Conservation (phyloP, 2,329 filamentous ascomycete genomes). For the Pseudopithomyces chartarum region DNA sequence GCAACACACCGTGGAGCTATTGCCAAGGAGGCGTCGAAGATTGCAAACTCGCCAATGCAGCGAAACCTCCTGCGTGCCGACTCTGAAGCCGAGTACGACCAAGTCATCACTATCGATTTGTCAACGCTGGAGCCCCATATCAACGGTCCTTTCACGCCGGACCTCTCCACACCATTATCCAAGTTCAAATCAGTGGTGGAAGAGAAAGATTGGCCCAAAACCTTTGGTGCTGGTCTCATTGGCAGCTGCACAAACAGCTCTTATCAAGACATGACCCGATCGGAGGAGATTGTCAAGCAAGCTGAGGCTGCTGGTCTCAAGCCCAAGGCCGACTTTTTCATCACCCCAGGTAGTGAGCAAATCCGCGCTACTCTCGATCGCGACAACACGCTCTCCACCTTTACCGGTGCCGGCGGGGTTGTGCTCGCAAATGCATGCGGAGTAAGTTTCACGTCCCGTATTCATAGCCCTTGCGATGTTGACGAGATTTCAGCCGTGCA, state of each 20-base stretch:
- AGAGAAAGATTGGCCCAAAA: constrained; percentile 86
- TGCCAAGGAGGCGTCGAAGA: constrained; percentile 67
- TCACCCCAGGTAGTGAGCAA: constrained; percentile 95
- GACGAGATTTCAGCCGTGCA: constrained; percentile 63
- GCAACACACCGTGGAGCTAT: constrained; percentile 79
- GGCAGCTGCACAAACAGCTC: constrained; percentile 99
- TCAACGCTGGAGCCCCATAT: constrained; percentile 91
- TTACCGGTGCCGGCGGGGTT: constrained; percentile 83
- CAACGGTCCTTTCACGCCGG: constrained; percentile 96
- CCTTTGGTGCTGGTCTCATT: constrained; percentile 90
- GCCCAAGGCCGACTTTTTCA: constrained; percentile 89
- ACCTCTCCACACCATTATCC: constrained; percentile 90
- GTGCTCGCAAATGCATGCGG: constrained; percentile 93
- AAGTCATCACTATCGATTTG: constrained; percentile 88
- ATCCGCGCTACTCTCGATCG: constrained; percentile 92
- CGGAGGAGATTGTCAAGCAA: constrained; percentile 90
- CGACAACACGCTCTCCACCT: constrained; percentile 83
- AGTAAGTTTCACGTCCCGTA: neutral
- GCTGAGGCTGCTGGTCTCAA: constrained; percentile 87
- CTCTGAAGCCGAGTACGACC: constrained; percentile 81
- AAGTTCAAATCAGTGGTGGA: constrained; percentile 84
- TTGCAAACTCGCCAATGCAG: constrained; percentile 62
- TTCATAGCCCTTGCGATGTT: too few species aligned
- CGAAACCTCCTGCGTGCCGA: constrained; percentile 77
- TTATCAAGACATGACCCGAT: constrained; percentile 97